Conservation (phyloP, 208 protist genomes). For the Angomonas deanei region DNA sequence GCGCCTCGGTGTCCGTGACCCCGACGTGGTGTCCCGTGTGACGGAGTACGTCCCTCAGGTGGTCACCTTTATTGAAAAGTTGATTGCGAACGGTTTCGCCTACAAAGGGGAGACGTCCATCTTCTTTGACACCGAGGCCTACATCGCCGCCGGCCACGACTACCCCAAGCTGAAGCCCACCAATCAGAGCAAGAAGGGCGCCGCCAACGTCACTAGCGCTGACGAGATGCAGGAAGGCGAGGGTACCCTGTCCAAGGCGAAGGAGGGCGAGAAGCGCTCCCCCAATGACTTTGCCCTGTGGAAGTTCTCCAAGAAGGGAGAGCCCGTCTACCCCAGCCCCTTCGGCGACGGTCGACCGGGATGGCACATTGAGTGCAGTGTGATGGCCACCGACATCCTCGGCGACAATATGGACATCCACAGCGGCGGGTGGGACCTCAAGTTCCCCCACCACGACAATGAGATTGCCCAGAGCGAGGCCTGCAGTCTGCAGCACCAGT, state of each 20-base stretch:
- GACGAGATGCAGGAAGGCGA: slow-evolving; percentile 92
- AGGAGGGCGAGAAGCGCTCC: slow-evolving; percentile 84
- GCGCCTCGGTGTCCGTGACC: slow-evolving; percentile 78
- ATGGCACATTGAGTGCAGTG: slow-evolving; percentile 99
- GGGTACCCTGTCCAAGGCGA: slow-evolving; percentile 44
- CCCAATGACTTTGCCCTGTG: slow-evolving; percentile 97
- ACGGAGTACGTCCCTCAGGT: slow-evolving; percentile 98
- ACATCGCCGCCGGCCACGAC: slow-evolving; percentile 72
- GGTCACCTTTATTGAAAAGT: slow-evolving; percentile 89
- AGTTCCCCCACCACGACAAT: slow-evolving; percentile 99
- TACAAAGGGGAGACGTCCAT: slow-evolving; percentile 92
- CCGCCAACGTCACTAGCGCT: slow-evolving; percentile 64
- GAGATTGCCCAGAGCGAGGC: slow-evolving; percentile 97
- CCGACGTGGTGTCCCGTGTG: slow-evolving; percentile 94
- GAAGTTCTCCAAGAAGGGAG: slow-evolving; percentile 94
- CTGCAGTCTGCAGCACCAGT: slow-evolving; percentile 80
- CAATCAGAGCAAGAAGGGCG: slow-evolving; percentile 15
- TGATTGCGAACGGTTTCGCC: slow-evolving; percentile 95
- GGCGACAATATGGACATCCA: slow-evolving; percentile 96
- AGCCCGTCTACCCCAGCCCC: slow-evolving; percentile 93
- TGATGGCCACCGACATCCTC: slow-evolving; percentile 95
- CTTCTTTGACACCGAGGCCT: slow-evolving; percentile 95
- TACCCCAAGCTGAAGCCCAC: slow-evolving; percentile 93
- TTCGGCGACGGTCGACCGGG: slow-evolving; percentile 96
- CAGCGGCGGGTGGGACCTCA: slow-evolving; percentile 96